phyloP scores from a whole-genome alignment of 176 grass and related monocot species.

The Ampelocalamus luodianensis region DNA sequence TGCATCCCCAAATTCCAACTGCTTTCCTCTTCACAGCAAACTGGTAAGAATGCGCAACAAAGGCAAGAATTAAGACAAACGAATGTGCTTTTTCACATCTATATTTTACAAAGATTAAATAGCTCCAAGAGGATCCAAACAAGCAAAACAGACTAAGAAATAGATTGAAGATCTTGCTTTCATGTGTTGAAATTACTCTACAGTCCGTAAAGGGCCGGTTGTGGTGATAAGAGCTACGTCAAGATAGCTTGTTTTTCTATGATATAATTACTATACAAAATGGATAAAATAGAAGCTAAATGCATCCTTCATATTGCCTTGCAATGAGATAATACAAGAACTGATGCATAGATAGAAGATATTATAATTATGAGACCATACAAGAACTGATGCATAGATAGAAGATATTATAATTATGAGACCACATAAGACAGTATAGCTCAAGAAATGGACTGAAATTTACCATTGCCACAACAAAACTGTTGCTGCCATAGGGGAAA shows the following conservation, averaged over 20 bases:
- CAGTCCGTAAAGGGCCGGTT: not conserved
- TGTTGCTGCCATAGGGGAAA: not conserved
- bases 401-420: not conserved
- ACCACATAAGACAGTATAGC: not conserved
- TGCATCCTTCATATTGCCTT: not conserved
- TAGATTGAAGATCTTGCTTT: not conserved
- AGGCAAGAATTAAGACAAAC: not conserved
- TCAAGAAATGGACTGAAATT: not conserved
- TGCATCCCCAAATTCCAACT: constrained; percentile 96
- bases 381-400: not conserved
- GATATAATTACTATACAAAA: not conserved
- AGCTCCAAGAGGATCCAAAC: not conserved
- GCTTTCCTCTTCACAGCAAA: constrained; percentile 92
- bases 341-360: not conserved
- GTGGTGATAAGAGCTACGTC: not conserved
- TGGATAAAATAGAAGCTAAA: not conserved
- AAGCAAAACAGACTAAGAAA: not conserved
- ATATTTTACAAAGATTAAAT: not conserved
- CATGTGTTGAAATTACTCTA: not conserved
- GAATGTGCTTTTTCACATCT: not conserved
- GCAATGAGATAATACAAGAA: not conserved
- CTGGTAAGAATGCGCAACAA: constrained; percentile 29
- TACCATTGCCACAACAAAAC: not conserved
- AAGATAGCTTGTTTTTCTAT: not conserved
- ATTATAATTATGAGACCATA: not conserved